These are phyloP conservation scores for Macrophomina pseudophaseolina DNA, from an alignment of 2,329 filamentous ascomycete genomes.

Conservation along the genomic window DNA sequence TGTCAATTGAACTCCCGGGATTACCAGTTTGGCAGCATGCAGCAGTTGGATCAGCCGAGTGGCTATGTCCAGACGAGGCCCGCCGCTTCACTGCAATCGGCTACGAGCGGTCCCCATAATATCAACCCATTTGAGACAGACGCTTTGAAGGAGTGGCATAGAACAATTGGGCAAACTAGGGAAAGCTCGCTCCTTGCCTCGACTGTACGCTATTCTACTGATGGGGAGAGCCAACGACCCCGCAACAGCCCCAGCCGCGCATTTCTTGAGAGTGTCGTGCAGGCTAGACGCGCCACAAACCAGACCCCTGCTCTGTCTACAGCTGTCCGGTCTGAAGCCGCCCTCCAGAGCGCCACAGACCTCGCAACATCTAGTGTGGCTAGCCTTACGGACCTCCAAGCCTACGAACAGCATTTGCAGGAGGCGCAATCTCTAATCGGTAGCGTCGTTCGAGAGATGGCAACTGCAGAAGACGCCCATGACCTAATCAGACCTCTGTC, in stretches of 20 bases:
- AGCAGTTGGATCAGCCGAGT: background rate
- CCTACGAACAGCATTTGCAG: conserved; percentile 41
- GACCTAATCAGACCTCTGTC: background rate
- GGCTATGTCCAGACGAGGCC: background rate
- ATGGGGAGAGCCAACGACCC: conserved; percentile 10
- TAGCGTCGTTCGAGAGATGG: background rate
- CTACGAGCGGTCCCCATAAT: background rate
- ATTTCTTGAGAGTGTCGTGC: conserved; percentile 18
- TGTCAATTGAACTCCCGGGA: conserved; percentile 43
- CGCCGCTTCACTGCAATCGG: conserved; percentile 5
- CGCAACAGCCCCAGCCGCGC: conserved; percentile 15
- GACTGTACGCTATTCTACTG: conserved; percentile 12
- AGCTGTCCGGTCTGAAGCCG: conserved; percentile 41
- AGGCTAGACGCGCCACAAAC: background rate
- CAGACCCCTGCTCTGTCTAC: conserved; percentile 16
- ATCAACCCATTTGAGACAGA: background rate
- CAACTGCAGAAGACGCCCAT: background rate
- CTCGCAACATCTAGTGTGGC: conserved; percentile 52
- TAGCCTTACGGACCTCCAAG: conserved; percentile 47
- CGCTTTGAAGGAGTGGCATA: conserved; percentile 11
- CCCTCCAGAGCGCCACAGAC: conserved; percentile 53
- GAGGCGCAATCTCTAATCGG: conserved; percentile 33
- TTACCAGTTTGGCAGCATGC: conserved; percentile 26
- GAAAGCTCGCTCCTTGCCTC: conserved; percentile 10
- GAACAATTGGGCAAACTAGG: conserved; percentile 5